A percentile compares a stretch with the other conserved stretches of the same genome.
phyloP scores from a whole-genome alignment of 2,329 filamentous ascomycete species.

The Cladosporium austrohemisphaericum region DNA sequence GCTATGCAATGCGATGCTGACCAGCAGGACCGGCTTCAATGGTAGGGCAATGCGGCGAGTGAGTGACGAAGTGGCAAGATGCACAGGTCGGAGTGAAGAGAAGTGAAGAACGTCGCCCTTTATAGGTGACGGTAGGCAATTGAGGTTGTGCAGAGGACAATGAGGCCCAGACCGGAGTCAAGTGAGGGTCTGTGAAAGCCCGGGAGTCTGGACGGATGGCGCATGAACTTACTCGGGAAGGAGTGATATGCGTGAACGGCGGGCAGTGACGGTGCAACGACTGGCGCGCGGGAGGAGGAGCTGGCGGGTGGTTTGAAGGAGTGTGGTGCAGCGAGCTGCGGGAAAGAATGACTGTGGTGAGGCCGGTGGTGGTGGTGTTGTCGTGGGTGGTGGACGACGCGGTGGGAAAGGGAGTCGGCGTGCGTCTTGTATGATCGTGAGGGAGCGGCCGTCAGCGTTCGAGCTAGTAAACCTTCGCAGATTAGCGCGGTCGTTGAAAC shows the following conservation, averaged over 20 bases:
- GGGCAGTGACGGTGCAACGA: slow-evolving; percentile 8
- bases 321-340: slow-evolving; percentile 17
- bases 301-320: slow-evolving; percentile 10
- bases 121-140: slow-evolving; percentile 12
- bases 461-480: background rate
- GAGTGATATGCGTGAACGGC: slow-evolving; percentile 3
- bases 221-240: slow-evolving; percentile 13
- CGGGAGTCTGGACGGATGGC: slow-evolving; percentile 10
- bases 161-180: slow-evolving; percentile 11
- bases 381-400: background rate
- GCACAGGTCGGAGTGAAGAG: slow-evolving; percentile 1
- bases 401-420: slow-evolving; percentile 2
- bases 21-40: slow-evolving; percentile 14
- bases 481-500: slow-evolving; percentile 9
- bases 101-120: slow-evolving; percentile 4
- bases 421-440: background rate
- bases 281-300: slow-evolving; percentile 9
- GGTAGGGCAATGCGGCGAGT: slow-evolving; percentile 8
- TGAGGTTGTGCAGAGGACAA: slow-evolving; percentile 4
- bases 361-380: slow-evolving; percentile 2
- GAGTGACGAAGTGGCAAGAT: slow-evolving; percentile 4
- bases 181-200: slow-evolving; percentile 5
- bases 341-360: slow-evolving; percentile 16
- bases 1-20: slow-evolving; percentile 12
- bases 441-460: slow-evolving; percentile 8